Conservation (phyloP, 176 grass and related monocot genomes). For the Pontederia paniculata region DNA sequence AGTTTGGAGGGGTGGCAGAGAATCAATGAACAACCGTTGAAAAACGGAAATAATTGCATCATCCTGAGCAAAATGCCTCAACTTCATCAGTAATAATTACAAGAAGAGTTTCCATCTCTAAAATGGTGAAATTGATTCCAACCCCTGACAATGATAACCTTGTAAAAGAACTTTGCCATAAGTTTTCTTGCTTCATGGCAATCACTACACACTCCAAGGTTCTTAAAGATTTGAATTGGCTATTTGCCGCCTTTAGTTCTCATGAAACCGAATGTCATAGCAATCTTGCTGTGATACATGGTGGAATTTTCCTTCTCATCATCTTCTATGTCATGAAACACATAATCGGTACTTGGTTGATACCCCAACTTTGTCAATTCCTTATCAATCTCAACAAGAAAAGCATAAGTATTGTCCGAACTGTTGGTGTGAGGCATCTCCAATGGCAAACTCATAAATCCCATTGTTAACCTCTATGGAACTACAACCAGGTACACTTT, state of each 20-base stretch:
- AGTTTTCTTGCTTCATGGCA: constrained; percentile 16
- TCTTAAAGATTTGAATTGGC: constrained; percentile 5
- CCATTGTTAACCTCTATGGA: constrained; percentile 10
- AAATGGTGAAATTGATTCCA: constrained; percentile 10
- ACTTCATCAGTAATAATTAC: constrained; percentile 11
- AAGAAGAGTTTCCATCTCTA: constrained; percentile 7
- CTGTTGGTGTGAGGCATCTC: constrained; percentile 4
- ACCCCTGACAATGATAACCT: constrained; percentile 2
- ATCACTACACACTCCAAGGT: constrained; percentile 10
- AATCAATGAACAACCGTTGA: too few relatives aligned
- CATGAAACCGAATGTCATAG: constrained; percentile 14
- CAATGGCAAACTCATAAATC: constrained; percentile 10
- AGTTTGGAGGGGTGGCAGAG: too few relatives aligned
- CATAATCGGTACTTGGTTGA: constrained; percentile 4
- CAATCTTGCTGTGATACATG: constrained; percentile 12
- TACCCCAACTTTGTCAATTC: constrained; percentile 9
- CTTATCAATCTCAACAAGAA: constrained; percentile 7
- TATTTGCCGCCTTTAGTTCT: not conserved
- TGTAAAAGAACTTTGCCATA: not conserved
- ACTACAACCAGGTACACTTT: not conserved
- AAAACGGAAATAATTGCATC: not conserved
- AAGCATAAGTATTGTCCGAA: constrained; percentile 6
- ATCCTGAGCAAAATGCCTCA: not conserved
- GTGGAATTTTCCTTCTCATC: constrained; percentile 9
- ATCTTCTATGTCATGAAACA: constrained; percentile 10